These are phyloP conservation scores for Dothistroma pini DNA, from an alignment of 2,329 filamentous ascomycete species.

Conservation along the genomic window DNA sequence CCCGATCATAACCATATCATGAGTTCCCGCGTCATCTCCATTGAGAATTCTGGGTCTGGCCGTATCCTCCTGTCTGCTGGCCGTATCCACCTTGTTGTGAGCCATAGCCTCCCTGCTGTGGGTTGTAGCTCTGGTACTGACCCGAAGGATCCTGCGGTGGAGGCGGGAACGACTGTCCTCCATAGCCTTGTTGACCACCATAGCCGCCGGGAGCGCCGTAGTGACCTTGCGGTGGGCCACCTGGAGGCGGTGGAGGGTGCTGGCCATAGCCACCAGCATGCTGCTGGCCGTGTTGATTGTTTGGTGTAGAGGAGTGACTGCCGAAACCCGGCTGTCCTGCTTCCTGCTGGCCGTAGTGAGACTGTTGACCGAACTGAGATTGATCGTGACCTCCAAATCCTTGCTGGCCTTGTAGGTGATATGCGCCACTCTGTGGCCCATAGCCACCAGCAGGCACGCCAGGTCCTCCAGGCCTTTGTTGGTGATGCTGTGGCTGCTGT, in stretches of 20 bases:
- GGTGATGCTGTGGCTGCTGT: constrained; percentile 19
- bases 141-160: constrained; percentile 22
- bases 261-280: constrained; percentile 13
- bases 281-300: constrained; percentile 18
- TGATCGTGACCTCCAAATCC: constrained; percentile 22
- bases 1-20: neutral
- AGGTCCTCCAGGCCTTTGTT: constrained; percentile 6
- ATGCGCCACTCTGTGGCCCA: constrained; percentile 12
- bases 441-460: constrained; percentile 8
- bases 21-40: constrained; percentile 21
- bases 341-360: constrained; percentile 19
- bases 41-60: constrained; percentile 26
- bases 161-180: constrained; percentile 19
- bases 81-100: constrained; percentile 22
- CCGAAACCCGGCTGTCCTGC: constrained; percentile 14
- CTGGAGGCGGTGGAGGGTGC: constrained; percentile 13
- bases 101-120: constrained; percentile 18
- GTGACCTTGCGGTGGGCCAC: constrained; percentile 15
- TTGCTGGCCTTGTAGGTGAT: constrained; percentile 20
- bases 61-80: constrained; percentile 22
- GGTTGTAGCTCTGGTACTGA: constrained; percentile 21
- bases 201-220: constrained; percentile 13
- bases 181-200: constrained; percentile 13
- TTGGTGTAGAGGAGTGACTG: constrained; percentile 14
- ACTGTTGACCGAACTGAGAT: constrained; percentile 26